Evolutionary conservation across 768 basidiomycete genomes (phyloP).

Genomic region (Clitopilus passeckerianus): DNA sequence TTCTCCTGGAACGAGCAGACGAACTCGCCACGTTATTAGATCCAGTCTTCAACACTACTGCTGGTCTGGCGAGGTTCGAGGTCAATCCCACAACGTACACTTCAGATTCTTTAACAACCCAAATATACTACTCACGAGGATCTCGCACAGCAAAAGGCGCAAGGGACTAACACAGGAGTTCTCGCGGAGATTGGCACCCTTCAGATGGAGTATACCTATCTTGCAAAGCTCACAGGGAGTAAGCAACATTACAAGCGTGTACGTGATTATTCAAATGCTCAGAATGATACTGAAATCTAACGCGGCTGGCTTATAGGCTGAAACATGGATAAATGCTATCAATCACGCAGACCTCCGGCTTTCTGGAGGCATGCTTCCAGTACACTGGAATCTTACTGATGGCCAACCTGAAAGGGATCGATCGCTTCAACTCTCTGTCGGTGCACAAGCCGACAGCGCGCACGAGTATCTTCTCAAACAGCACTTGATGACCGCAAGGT

Average conservation of each 20-base stretch:
- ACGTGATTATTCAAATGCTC: constrained; percentile 11
- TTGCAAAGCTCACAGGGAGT: constrained; percentile 74
- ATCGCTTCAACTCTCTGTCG: constrained; percentile 45
- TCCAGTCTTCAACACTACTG: constrained; percentile 64
- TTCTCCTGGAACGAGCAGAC: constrained; percentile 67
- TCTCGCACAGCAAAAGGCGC: constrained; percentile 22
- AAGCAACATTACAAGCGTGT: constrained; percentile 56
- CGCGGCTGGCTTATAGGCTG: constrained; percentile 29
- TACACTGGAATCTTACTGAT: constrained; percentile 45
- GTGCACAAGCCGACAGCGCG: constrained; percentile 64
- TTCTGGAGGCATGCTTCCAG: constrained; percentile 63
- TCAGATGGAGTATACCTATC: constrained; percentile 82
- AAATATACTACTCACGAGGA: neutral
- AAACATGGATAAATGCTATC: constrained; percentile 43
- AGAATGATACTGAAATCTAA: neutral
- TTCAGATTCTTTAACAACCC: neutral
- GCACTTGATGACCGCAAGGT: constrained; percentile 60
- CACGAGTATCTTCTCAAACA: constrained; percentile 79
- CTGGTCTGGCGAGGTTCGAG: constrained; percentile 66
- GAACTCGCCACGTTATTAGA: constrained; percentile 73
- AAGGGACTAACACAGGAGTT: constrained; percentile 31
- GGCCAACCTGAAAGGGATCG: constrained; percentile 31
- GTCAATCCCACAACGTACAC: constrained; percentile 62
- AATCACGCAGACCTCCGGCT: constrained; percentile 35
- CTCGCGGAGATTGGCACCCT: constrained; percentile 81